These are phyloP conservation scores for Scedosporium apiospermum DNA, from an alignment of 2,329 filamentous ascomycete species.

Conservation along the genomic window DNA sequence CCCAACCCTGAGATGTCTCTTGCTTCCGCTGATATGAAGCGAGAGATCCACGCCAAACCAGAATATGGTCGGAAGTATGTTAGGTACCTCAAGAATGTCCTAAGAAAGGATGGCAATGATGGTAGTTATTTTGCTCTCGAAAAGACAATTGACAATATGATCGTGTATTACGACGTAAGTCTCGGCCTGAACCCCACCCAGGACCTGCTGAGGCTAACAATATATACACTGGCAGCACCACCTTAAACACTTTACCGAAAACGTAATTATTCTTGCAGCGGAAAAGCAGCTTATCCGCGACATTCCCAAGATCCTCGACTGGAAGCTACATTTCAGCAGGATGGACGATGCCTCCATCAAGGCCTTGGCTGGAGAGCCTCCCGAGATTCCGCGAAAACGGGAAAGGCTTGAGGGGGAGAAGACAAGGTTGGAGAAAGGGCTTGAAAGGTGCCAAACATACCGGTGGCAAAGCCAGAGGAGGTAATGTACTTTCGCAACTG, in stretches of 20 bases:
- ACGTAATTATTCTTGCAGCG: not conserved
- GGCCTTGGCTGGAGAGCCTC: not conserved
- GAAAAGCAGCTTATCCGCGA: not conserved
- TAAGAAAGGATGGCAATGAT: not conserved
- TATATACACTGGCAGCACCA: not conserved
- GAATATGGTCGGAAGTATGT: not conserved
- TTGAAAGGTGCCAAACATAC: not conserved
- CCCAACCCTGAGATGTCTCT: not conserved
- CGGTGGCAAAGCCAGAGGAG: not conserved
- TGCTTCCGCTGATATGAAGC: not conserved
- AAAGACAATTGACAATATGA: not conserved
- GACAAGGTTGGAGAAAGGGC: not conserved
- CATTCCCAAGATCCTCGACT: not conserved
- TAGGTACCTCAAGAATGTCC: not conserved
- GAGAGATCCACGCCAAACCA: not conserved
- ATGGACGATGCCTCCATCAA: not conserved
- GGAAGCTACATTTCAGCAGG: not conserved
- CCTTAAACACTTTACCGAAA: not conserved
- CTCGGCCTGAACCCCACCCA: not conserved
- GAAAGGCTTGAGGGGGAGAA: not conserved
- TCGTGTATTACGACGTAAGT: not conserved
- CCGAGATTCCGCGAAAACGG: not conserved
- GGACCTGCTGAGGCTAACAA: not conserved
- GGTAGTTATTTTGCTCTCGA: not conserved
- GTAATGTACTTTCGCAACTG: not conserved